Evolutionary conservation across 2,329 filamentous ascomycete genomes (phyloP), one percentile per base, ranked within the genome.

Genomic region (Xylariaceae sp.): DNA sequence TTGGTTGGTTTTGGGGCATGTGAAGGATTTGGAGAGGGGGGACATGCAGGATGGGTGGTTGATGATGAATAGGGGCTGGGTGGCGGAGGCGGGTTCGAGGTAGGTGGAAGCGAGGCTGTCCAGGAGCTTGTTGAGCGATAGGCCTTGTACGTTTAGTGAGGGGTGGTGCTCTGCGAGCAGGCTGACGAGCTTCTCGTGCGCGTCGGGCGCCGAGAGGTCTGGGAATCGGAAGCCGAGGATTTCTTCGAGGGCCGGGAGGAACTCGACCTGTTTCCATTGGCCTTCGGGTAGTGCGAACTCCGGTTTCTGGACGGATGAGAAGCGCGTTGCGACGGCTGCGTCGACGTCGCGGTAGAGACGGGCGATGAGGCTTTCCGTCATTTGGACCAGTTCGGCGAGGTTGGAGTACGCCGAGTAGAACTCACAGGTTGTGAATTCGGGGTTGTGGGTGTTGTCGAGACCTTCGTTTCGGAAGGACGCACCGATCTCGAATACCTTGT

Each of bases 341-440:
- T 77, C 72, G 44, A 83, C 80, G 63, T 81, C 79, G 13, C 73
- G 67, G 8, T 83, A 81, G 13, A 92, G 77, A 15, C 82, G 79
- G 39, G 72, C 77, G 37, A 97, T 74, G 52, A 97, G 75, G 11
- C 80, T 77, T 72, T 94, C 89, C 0, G 93, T 97, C 71, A 86
- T 84, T 17, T 74, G 71, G 69, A 96, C 92, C 54, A 97, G 77
- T 48, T 89, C 84, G 41, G 86, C 77, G 0, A 97, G 81, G 64
- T 88, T 89, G 61, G 88, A 86, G 69, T 92, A 95, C 2, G 92
- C 88, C 62, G 89, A 87, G 75, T 99, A 99, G 76, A 96, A 97
- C 75, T 99, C 94, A 78, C 93, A 97, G 61, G 90, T 97, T 50
- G 90, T 94, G 75, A 97, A 99, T 72, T 99, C 94, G 0, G 94